These are phyloP conservation scores for Phanerochaete sordida DNA, from an alignment of 768 basidiomycete genomes.

Conservation along the genomic window DNA sequence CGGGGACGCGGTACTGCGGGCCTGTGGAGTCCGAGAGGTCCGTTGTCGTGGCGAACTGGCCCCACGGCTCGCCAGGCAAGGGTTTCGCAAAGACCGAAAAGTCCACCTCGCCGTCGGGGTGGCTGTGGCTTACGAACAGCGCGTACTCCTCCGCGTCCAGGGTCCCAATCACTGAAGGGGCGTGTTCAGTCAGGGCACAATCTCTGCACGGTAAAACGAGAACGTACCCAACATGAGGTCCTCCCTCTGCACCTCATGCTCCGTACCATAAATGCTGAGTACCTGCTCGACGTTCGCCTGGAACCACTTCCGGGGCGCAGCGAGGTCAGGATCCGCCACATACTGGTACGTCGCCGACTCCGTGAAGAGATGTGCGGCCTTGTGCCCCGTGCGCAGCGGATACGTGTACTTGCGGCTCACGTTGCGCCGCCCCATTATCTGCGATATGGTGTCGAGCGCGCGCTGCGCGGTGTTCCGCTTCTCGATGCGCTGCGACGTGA, in stretches of 20 bases:
- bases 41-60: conserved; percentile 58
- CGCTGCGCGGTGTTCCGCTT: conserved; percentile 58
- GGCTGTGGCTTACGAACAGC: conserved; percentile 69
- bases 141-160: conserved; percentile 71
- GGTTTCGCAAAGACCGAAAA: conserved; percentile 64
- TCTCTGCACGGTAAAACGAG: not conserved
- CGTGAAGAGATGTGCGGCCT: conserved; percentile 61
- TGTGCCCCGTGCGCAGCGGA: conserved; percentile 61
- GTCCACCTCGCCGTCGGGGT: conserved; percentile 60
- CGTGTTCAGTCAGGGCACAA: not conserved
- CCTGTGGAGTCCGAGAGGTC: conserved; percentile 39
- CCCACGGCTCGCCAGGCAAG: conserved; percentile 63
- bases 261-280: conserved; percentile 46
- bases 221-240: conserved; percentile 34
- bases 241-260: conserved; percentile 32
- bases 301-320: conserved; percentile 72
- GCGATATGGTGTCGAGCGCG: conserved; percentile 52
- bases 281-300: conserved; percentile 63
- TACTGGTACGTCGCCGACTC: conserved; percentile 71
- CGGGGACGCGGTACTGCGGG: conserved; percentile 34
- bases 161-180: conserved; percentile 55
- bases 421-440: conserved; percentile 33
- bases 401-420: conserved; percentile 53
- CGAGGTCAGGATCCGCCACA: conserved; percentile 45
- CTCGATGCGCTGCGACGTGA: conserved; percentile 41